Evolutionary conservation across 2,329 filamentous ascomycete species (phyloP), one percentile per base, ranked within the genome.

Genomic region (Raffaelea ambrosiae): DNA sequence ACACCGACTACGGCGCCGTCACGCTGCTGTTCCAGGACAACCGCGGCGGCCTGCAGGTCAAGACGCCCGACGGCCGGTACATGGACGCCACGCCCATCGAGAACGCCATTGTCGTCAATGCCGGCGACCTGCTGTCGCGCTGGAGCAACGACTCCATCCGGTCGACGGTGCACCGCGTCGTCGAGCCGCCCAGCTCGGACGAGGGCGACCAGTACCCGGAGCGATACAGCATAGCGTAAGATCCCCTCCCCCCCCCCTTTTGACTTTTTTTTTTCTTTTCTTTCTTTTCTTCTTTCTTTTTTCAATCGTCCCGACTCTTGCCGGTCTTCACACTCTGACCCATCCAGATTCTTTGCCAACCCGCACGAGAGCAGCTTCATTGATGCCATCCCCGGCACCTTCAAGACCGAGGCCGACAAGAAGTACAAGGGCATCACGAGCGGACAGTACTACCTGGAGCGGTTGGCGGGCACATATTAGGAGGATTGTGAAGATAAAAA

Each of bases 81-180:
- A 18, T 42, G 11, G 40, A 42, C 40, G 40, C 40, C 16, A 11
- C 40, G 40, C 40, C 40, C 40, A n/a, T 26, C 16, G 11, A 21
- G 3, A 18, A 14, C 20, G 5, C 40, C 18, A 20, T 42, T 16
- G 87, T 95, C 8, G 77, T 95, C 52, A 95, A 95, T 58, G 88
- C 88, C 0, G 89, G 88, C 1, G 89, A 95, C 60, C 62, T 95
- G 54, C 69, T 96, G 43, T 83, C 86, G 1, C 73, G 88, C 43
- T 95, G 89, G 89, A 87, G 84, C 52, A 95, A 95, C 59, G 72
- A 76, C 54, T 64, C 67, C 45, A 61, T 78, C 21, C 70, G 67
- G 53, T 79, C 75, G 14, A 77, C 72, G 3, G 66, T 71, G 13
- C 75, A 79, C 55, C 70, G 74, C 26, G 26, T 29, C 26, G 26